Evolutionary conservation across 768 basidiomycete genomes (phyloP), one percentile per base, ranked within the genome.

Genomic region (Pleurotus salmoneostramineus): DNA sequence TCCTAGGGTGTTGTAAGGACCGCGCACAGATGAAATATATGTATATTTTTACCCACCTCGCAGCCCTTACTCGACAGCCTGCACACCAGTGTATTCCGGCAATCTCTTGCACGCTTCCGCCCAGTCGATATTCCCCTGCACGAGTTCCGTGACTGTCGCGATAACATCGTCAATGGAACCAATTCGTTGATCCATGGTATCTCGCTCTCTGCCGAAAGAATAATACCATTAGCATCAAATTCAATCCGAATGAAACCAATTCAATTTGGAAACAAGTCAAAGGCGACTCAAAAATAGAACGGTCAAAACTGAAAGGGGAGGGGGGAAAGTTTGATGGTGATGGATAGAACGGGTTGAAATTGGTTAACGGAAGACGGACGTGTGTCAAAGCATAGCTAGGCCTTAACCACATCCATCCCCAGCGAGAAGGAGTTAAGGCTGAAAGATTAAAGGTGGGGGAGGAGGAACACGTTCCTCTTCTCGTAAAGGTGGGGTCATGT

Each of bases 131-230:
- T 68, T 78, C 15, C 91, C 94, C 60, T 85, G 73, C 27, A 91
- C 88, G 48, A 98, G 83, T 45, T 89, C 87, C 50, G 81, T 83
- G 59, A 98, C 86, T 52, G 89, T 84, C 57, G 76, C 75, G 64
- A 96, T 87, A 59, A 98, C 95, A 47, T 92, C 86, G 74, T 98
- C 95, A 61, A 96, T 86, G 49, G 81, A 67, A 12, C 95, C 96
- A 68, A 98, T 98, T 58, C 91, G 77, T 71, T 98, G 97, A 58
- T 88, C 83, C 48, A 90, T 98, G 49, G 95, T 94, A 71, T 98
- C 96, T 46, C 95, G 89, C 72, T 99, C 96, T 59, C 94, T 94
- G 63, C 50, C 56, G 58, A 60, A 27, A 27, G 21, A 27, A 27
- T 27, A 1, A 27, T 27, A 27, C 21, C 21, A 27, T 27, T 27